These are phyloP conservation scores for Alternaria brassicae DNA, from an alignment of 2,329 filamentous ascomycete species.

Conservation along the genomic window DNA sequence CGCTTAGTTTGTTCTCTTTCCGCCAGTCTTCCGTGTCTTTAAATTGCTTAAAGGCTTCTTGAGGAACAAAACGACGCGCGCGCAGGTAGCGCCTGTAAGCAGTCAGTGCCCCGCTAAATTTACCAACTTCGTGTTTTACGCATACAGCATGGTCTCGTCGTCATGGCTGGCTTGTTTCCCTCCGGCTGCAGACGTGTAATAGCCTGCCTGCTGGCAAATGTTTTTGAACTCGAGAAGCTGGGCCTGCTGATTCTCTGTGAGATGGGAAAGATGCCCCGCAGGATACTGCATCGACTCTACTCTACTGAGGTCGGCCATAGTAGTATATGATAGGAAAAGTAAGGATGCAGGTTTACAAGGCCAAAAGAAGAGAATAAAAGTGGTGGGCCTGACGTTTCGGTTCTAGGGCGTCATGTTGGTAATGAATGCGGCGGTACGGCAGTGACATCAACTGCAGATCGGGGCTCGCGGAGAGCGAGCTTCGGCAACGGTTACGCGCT, in stretches of 20 bases:
- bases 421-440: constrained; percentile 34
- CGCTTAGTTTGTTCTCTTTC: constrained; percentile 76
- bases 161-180: constrained; percentile 66
- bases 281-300: constrained; percentile 66
- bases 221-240: constrained; percentile 76
- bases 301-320: constrained; percentile 47
- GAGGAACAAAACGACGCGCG: constrained; percentile 78
- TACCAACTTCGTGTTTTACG: constrained; percentile 10
- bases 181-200: constrained; percentile 61
- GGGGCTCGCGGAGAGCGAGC: constrained; percentile 25
- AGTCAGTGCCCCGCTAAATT: constrained; percentile 34
- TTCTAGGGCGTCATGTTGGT: constrained; percentile 35
- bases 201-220: constrained; percentile 68
- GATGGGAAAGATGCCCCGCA: constrained; percentile 79
- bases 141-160: constrained; percentile 75
- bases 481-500: constrained; percentile 14
- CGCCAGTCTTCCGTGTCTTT: constrained; percentile 89
- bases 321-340: constrained; percentile 3
- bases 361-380: constrained; percentile 10
- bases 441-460: constrained; percentile 34
- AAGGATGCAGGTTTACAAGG: constrained; percentile 1
- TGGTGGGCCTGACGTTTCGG: constrained; percentile 19
- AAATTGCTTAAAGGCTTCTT: constrained; percentile 83
- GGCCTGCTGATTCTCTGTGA: constrained; percentile 71
- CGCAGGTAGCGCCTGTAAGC: constrained; percentile 77